Conservation (phyloP, 2,329 filamentous ascomycete species). For the Ascomycota sp. region DNA sequence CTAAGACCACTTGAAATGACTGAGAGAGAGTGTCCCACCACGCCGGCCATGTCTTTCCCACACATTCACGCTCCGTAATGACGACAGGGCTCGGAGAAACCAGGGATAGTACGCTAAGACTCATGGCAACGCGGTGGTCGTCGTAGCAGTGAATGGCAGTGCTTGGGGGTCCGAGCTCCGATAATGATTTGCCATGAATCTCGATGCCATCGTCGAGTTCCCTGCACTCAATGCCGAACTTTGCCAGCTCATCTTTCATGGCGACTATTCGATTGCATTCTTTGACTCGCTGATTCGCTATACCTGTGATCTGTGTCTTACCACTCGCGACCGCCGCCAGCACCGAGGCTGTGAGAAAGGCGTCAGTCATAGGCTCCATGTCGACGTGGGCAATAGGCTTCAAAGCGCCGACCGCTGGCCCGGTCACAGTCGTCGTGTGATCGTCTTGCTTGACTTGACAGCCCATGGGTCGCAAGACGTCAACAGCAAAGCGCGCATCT, state of each 20-base stretch:
- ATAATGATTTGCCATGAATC: conserved; percentile 31
- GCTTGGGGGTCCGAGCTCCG: conserved; percentile 30
- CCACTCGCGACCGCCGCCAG: conserved; percentile 75
- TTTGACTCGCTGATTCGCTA: conserved; percentile 94
- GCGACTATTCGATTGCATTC: conserved; percentile 93
- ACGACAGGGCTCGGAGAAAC: conserved; percentile 51
- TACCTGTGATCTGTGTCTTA: conserved; percentile 73
- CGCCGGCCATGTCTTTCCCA: conserved; percentile 94
- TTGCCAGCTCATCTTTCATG: conserved; percentile 86
- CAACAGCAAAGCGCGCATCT: conserved; percentile 81
- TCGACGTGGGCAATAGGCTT: conserved; percentile 66
- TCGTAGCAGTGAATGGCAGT: conserved; percentile 79
- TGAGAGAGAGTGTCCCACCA: conserved; percentile 88
- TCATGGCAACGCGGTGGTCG: conserved; percentile 96
- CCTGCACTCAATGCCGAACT: conserved; percentile 71
- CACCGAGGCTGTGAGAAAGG: conserved; percentile 86
- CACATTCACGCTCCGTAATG: conserved; percentile 78
- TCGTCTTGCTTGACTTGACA: conserved; percentile 72
- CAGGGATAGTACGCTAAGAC: conserved; percentile 74
- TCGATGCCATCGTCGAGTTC: conserved; percentile 93
- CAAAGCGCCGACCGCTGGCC: conserved; percentile 54
- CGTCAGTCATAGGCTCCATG: conserved; percentile 99
- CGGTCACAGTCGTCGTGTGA: conserved; percentile 78
- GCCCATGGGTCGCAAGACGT: conserved; percentile 83
- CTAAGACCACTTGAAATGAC: conserved; percentile 56